Conservation (phyloP, 345 rosid genomes). For the Lumnitzera racemosa region DNA sequence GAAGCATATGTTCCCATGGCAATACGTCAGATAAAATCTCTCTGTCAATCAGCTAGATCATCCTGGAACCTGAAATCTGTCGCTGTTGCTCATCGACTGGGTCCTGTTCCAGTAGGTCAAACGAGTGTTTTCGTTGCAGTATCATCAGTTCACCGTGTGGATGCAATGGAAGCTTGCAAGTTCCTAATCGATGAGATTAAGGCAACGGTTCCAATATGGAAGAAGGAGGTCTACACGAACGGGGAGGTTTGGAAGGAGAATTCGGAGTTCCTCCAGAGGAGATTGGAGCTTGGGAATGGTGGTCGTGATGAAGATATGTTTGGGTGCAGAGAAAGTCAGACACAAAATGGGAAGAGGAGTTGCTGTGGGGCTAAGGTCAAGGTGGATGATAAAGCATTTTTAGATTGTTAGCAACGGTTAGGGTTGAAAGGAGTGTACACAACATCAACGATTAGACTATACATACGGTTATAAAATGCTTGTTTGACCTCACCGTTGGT, state of each 20-base stretch:
- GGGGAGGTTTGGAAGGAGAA: slow-evolving; percentile 99
- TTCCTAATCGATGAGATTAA: slow-evolving; percentile 75
- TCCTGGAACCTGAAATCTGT: slow-evolving; percentile 67
- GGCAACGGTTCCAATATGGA: slow-evolving; percentile 90
- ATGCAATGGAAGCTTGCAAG: slow-evolving; percentile 80
- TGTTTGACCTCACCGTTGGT: too few relatives aligned
- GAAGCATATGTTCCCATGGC: slow-evolving; percentile 96
- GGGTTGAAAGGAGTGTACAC: too few relatives aligned
- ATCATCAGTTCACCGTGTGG: slow-evolving; percentile 79
- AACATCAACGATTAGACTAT: too few relatives aligned
- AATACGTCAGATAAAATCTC: slow-evolving; percentile 40
- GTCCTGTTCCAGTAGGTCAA: slow-evolving; percentile 85
- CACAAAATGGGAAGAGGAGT: slow-evolving; percentile 20
- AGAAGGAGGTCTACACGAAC: slow-evolving; percentile 85
- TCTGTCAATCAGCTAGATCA: slow-evolving; percentile 58
- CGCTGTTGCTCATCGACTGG: slow-evolving; percentile 33
- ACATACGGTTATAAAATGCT: too few relatives aligned
- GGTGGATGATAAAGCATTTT: slow-evolving; percentile 21
- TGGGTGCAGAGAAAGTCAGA: slow-evolving; percentile 22
- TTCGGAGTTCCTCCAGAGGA: slow-evolving; percentile 62
- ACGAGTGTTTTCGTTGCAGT: slow-evolving; percentile 76
- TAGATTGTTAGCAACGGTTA: too few relatives aligned
- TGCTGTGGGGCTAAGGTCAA: slow-evolving; percentile 59
- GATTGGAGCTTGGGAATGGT: slow-evolving; percentile 39
- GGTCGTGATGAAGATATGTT: slow-evolving; percentile 7